Percentiles rank a stretch among this genome's conserved stretches.
phyloP scores from a whole-genome alignment of 306 rosid genomes.

The Malus asiatica region DNA sequence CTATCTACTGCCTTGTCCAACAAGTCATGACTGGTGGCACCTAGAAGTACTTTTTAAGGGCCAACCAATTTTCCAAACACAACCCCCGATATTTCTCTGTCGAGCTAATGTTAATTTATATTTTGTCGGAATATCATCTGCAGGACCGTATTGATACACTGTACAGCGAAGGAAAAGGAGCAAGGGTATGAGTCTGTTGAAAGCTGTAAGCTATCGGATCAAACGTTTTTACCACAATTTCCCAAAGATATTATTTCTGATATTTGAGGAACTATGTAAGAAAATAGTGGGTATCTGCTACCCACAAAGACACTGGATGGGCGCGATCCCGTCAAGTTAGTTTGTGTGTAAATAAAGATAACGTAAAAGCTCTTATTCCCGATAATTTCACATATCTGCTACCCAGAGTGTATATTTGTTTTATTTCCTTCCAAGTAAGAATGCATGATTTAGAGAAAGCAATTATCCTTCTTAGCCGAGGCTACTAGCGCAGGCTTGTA shows the following conservation, averaged over 20 bases:
- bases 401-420: not conserved
- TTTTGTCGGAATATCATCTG: conserved; percentile 4
- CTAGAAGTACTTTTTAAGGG: not conserved
- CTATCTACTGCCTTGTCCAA: not conserved
- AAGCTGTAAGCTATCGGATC: not conserved
- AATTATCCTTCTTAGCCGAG: not conserved
- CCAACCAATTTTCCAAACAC: not conserved
- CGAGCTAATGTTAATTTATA: not conserved
- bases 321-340: not conserved
- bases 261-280: not conserved
- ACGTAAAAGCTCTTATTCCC: not conserved
- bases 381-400: not conserved
- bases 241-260: not conserved
- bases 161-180: conserved; percentile 58
- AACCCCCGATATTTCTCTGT: not conserved
- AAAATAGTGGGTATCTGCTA: not conserved
- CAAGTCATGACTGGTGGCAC: not conserved
- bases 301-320: not conserved
- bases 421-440: not conserved
- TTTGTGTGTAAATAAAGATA: not conserved
- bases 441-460: not conserved
- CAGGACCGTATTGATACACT: conserved; percentile 62
- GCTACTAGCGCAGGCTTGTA: too few relatives aligned
- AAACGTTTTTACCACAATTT: conserved; percentile 3
- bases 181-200: conserved; percentile 15